Percentiles rank a stretch among this genome's conserved stretches.
phyloP scores from a whole-genome alignment of 768 basidiomycete species.

The Mycena chlorophos region DNA sequence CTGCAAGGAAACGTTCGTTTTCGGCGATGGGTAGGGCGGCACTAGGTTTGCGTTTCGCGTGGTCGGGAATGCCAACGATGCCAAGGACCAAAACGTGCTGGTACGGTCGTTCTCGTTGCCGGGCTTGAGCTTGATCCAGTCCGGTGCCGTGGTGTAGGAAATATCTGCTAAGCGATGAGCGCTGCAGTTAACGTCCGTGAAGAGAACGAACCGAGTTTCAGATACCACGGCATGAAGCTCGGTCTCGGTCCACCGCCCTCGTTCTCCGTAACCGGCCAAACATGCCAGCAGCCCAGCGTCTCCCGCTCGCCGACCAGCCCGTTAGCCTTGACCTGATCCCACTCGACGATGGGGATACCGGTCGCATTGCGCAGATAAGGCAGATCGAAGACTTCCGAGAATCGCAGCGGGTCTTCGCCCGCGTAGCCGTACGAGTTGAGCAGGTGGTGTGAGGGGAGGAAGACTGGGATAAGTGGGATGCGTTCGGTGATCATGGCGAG shows the following conservation, averaged over 20 bases:
- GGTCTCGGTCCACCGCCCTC: conserved; percentile 19
- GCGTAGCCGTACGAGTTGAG: conserved; percentile 13
- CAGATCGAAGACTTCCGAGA: conserved; percentile 39
- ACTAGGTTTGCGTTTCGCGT: conserved; percentile 16
- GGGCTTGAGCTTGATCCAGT: conserved; percentile 23
- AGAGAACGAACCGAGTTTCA: conserved; percentile 27
- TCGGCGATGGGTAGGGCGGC: conserved; percentile 18
- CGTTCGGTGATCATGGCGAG: conserved; percentile 37
- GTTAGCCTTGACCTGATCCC: conserved; percentile 36
- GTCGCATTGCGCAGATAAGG: conserved; percentile 30
- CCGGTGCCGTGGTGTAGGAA: conserved; percentile 27
- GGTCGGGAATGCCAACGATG: conserved; percentile 22
- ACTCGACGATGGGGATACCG: conserved; percentile 36
- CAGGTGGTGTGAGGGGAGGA: conserved; percentile 32
- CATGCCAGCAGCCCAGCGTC: conserved; percentile 37
- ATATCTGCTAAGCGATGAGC: conserved; percentile 31
- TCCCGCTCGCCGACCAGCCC: not conserved
- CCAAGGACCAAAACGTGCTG: conserved; percentile 28
- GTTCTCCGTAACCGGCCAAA: conserved; percentile 17
- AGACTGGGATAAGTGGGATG: conserved; percentile 35
- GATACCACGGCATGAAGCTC: conserved; percentile 8
- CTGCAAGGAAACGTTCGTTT: conserved; percentile 16
- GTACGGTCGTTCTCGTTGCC: conserved; percentile 22
- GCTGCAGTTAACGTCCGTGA: conserved; percentile 3
- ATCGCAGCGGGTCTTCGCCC: conserved; percentile 23